phyloP scores from a whole-genome alignment of 768 basidiomycete species.

The Pulveroboletus sp. region DNA sequence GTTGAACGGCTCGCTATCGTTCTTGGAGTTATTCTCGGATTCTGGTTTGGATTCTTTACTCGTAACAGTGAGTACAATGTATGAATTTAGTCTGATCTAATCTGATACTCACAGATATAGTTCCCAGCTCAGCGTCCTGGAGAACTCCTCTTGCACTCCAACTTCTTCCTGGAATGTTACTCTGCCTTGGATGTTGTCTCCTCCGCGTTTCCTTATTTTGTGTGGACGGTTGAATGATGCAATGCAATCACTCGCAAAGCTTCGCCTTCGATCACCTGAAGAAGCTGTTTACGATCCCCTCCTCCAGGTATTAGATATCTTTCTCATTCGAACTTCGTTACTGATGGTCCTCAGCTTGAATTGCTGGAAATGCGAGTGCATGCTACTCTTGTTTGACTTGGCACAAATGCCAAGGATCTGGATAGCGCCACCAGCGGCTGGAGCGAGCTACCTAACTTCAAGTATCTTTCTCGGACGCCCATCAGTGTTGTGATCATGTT shows the following conservation, averaged over 20 bases:
- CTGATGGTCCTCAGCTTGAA: conserved; percentile 50
- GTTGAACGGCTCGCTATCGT: conserved; percentile 83
- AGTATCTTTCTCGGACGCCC: conserved; percentile 59
- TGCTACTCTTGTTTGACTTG: conserved; percentile 47
- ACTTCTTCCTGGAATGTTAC: conserved; percentile 62
- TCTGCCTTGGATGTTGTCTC: conserved; percentile 56
- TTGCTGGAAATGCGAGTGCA: conserved; percentile 76
- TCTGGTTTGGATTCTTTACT: conserved; percentile 79
- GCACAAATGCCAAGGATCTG: conserved; percentile 19
- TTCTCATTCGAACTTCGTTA: not conserved
- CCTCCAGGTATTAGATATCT: conserved; percentile 38
- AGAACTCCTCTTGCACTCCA: conserved; percentile 74
- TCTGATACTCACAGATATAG: conserved; percentile 28
- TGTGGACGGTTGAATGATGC: conserved; percentile 61
- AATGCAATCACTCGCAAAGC: conserved; percentile 48
- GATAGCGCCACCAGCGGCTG: conserved; percentile 37
- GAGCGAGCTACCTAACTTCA: conserved; percentile 51
- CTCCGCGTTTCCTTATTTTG: conserved; percentile 46
- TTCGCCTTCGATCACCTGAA: conserved; percentile 44
- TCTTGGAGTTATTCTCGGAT: conserved; percentile 76
- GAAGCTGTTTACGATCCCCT: conserved; percentile 50
- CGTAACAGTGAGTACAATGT: conserved; percentile 46
- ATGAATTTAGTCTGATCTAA: not conserved
- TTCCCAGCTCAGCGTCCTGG: conserved; percentile 68
- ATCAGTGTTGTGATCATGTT: conserved; percentile 77